Evolutionary conservation across 2,329 filamentous ascomycete species (phyloP), one percentile per base, ranked within the genome.

Genomic region (Cercospora sp.): DNA sequence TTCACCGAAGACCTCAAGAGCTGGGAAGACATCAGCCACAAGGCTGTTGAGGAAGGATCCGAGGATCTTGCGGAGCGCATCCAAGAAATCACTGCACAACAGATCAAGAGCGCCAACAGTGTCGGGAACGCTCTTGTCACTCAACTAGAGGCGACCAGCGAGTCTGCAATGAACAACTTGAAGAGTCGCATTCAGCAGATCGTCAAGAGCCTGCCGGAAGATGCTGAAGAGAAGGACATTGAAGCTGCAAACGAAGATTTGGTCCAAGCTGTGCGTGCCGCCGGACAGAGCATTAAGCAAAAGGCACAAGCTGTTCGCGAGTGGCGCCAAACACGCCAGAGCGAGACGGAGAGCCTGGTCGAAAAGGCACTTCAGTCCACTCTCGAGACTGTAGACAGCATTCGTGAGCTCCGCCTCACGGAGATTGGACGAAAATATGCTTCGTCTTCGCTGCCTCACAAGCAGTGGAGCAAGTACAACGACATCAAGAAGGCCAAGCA

Each of bases 391-490:
- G 86, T 97, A 33, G 91, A 94, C 71, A 87, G 88, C 75, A 94
- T 95, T 68, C 89, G 92, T 51, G 91, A 94, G 74, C 84, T 97
- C 39, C 92, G 93, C 5, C 85, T 97, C 36, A 92, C 96, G 77
- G 92, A 96, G 78, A 93, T 97, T 64, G 94, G 94, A 66, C 94
- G 96, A 89, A 86, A 82, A 68, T 99, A 95, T 94, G 93, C 94
- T 90, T 95, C 93, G 82, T 93, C 98, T 67, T 93, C 93, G 33
- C 87, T 99, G 69, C 96, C 94, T 1, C 97, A 99, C 84, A 94
- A 96, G 79, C 93, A 99, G 79, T 99, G 95, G 95, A 88, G 90
- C 68, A 95, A 94, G 78, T 99, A 97, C 77, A 93, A 98, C 78
- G 88, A 91, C 68, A 84, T 99, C 67, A 96, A 92, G 82, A 87